A percentile compares a stretch with the other conserved stretches of the same genome.
phyloP scores from a whole-genome alignment of 805 yeast species.

The Metschnikowia anglica region DNA sequence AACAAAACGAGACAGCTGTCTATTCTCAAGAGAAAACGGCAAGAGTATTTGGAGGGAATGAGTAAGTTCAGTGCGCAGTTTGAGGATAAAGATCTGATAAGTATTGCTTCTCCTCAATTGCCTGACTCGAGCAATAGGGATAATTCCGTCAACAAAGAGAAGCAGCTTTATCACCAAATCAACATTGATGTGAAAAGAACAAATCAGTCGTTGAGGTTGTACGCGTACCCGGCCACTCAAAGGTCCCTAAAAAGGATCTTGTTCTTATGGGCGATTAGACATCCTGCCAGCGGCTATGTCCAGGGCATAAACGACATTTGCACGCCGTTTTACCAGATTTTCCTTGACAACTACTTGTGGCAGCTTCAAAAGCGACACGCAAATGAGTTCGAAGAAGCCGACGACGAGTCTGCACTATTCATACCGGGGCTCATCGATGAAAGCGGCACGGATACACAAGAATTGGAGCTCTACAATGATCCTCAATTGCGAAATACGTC shows the following conservation, averaged over 20 bases:
- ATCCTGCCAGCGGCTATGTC: conserved; percentile 97
- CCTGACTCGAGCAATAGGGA: conserved; percentile 20
- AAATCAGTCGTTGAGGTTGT: conserved; percentile 77
- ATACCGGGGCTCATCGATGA: conserved; percentile 39
- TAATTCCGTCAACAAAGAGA: conserved; percentile 52
- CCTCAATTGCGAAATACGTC: conserved; percentile 25
- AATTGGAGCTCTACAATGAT: conserved; percentile 27
- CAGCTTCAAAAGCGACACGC: conserved; percentile 33
- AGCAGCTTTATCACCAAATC: conserved; percentile 91
- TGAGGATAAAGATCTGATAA: conserved; percentile 6
- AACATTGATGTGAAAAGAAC: conserved; percentile 94
- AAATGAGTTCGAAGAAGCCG: conserved; percentile 13
- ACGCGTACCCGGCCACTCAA: conserved; percentile 69
- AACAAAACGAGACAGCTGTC: conserved; percentile 72
- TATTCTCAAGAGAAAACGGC: conserved; percentile 73
- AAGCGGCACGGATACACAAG: conserved; percentile 24
- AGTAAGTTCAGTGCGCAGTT: conserved; percentile 54
- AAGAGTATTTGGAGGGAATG: conserved; percentile 79
- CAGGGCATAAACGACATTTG: conserved; percentile 95
- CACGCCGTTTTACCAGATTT: conserved; percentile 90
- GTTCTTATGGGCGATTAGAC: conserved; percentile 93
- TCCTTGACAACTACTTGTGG: conserved; percentile 63
- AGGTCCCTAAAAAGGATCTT: conserved; percentile 74
- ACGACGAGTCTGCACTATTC: conserved; percentile 27
- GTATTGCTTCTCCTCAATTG: not conserved